Percentiles rank a stretch among this genome's conserved stretches.
Conservation (phyloP, 495 filamentous ascomycete genomes). For the Hypoxylon cercidicola region DNA sequence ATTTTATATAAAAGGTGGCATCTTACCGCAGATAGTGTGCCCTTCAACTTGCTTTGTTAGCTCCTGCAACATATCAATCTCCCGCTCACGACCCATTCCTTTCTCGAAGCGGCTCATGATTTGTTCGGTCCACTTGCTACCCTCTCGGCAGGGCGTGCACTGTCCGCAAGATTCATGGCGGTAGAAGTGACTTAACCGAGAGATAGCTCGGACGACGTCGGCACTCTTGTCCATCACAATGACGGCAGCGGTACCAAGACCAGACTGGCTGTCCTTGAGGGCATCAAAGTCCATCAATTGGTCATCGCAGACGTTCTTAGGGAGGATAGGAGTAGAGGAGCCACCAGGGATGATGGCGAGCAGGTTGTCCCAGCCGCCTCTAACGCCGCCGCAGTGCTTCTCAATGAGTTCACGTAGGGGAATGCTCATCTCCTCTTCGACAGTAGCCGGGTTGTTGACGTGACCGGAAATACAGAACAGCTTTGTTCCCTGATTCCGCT, state of each 20-base stretch:
- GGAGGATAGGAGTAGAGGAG: conserved; percentile 94
- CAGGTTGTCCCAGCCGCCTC: conserved; percentile 97
- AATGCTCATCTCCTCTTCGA: conserved; percentile 99
- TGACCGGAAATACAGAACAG: conserved; percentile 98
- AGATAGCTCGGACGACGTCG: conserved; percentile 93
- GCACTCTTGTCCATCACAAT: conserved; percentile 99
- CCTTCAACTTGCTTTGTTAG: conserved; percentile 99
- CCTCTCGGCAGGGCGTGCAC: conserved; percentile 98
- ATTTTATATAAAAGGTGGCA: background rate
- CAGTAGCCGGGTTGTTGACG: conserved; percentile 97
- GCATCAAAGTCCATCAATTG: conserved; percentile 99
- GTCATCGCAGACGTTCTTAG: conserved; percentile 85
- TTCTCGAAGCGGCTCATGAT: conserved; percentile 97
- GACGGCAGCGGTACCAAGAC: conserved; percentile 96
- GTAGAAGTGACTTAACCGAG: conserved; percentile 94
- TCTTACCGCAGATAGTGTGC: conserved; percentile 92
- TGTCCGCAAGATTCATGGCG: conserved; percentile 98
- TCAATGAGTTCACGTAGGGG: conserved; percentile 94
- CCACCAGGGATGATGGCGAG: conserved; percentile 95
- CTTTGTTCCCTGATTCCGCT: conserved; percentile 96
- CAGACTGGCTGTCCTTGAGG: conserved; percentile 95
- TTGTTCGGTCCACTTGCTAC: conserved; percentile 97
- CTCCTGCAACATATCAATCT: conserved; percentile 99
- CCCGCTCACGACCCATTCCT: conserved; percentile 84
- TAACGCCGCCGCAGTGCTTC: conserved; percentile 95